Evolutionary conservation across 83 land plant genomes (phyloP), one percentile per base, ranked within the genome.

Genomic region (Diphasiastrum complanatum): DNA sequence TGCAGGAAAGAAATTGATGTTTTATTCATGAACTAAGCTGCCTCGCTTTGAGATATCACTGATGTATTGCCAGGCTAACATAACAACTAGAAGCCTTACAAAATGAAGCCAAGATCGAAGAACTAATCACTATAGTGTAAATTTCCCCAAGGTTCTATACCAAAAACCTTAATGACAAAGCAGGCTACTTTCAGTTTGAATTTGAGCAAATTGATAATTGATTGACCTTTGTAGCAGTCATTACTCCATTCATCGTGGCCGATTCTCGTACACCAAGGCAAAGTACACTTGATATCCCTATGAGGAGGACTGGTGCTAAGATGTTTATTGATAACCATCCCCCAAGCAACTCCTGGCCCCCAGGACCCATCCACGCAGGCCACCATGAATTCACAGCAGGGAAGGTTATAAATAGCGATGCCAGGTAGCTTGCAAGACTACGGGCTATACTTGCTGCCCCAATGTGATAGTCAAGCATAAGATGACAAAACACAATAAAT

Each of bases 401-500:
- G 57, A 79, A 45, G 2, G 83, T 67, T 61, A 79, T 79, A 16
- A 83, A 36, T 22, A 87, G 1, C 5, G 80, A 45, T 25, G 79
- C 75, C 25, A 93, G 33, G 66, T 93, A 89, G 66, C 89, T 80
- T 1, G 99, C 84, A 56, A 93, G 74, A 67, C 99, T 93, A 5
- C 99, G 77, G 12, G 85, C 79, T 38, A 93, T 93, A 67, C 92
- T 93, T 24, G 99, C 99, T 8, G 99, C 96, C 29, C 92, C 99
- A 52, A 93, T 89, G 65, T 93, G 99, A 51, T 89, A 93, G 55
- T 93, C 96, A 36, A 89, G 65, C 89, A 89, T 89, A 48, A 93
- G 60, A 58, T 93, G 99, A 8, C 77, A 40, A 62, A 93, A 89
- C 47, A 89, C 99, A 54, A 93, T 75, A 71, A 93, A 93, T 43